Percentiles rank a stretch among this genome's conserved stretches.
Conservation (phyloP, 2,329 filamentous ascomycete genomes). For the Ceratocystis variospora region DNA sequence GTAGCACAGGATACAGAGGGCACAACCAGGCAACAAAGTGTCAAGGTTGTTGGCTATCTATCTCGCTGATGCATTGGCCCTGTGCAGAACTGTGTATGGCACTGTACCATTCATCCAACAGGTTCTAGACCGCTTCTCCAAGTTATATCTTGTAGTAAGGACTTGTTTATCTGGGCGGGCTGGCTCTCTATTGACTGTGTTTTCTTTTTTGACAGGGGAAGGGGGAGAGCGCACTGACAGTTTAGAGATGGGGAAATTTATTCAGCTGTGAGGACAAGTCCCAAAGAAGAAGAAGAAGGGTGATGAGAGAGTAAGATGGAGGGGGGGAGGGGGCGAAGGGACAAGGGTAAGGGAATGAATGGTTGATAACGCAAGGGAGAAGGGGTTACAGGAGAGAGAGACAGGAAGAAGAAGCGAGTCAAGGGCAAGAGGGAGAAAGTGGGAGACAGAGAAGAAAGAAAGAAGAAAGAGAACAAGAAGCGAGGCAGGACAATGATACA, state of each 20-base stretch:
- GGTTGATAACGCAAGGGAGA: not conserved
- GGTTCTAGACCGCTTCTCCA: not conserved
- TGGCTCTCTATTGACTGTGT: not conserved
- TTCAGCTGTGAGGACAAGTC: constrained; percentile 1
- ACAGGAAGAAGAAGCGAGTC: not conserved
- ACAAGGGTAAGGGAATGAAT: not conserved
- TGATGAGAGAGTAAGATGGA: not conserved
- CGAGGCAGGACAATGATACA: not conserved
- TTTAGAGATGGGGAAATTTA: not conserved
- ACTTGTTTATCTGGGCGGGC: not conserved
- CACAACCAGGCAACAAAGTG: too few relatives aligned
- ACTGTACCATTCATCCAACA: not conserved
- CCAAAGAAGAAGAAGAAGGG: not conserved
- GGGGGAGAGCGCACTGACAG: not conserved
- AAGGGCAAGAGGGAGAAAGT: not conserved
- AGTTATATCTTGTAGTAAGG: not conserved
- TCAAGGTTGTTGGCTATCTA: too few relatives aligned
- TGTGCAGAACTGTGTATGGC: not conserved
- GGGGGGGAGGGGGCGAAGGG: not conserved
- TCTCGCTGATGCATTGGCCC: too few relatives aligned
- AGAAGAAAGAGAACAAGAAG: not conserved
- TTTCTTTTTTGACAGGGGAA: not conserved
- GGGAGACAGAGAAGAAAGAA: not conserved
- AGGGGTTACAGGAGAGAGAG: not conserved
- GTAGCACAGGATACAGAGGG: too few relatives aligned